Evolutionary conservation across 495 filamentous ascomycete genomes (phyloP).

Genomic region (Penicillium angulare): DNA sequence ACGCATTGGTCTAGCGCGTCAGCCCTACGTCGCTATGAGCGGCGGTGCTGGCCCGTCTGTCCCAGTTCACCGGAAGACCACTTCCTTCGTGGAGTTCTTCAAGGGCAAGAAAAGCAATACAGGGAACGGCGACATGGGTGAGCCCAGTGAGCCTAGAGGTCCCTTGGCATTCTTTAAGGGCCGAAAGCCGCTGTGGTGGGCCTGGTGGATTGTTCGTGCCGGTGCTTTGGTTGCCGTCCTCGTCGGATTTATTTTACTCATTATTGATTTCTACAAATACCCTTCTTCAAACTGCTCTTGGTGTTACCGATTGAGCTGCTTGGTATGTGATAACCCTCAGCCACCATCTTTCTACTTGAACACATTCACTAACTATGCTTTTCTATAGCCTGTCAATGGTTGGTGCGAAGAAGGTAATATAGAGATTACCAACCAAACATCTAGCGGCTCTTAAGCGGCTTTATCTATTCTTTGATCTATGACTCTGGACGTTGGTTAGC

Average conservation of each 20-base stretch:
- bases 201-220: constrained; percentile 87
- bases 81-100: constrained; percentile 36
- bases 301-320: constrained; percentile 92
- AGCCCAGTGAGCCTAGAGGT: constrained; percentile 46
- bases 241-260: constrained; percentile 77
- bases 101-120: constrained; percentile 34
- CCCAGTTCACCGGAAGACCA: constrained; percentile 26
- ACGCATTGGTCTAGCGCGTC: constrained; percentile 64
- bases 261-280: constrained; percentile 87
- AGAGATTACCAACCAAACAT: constrained; percentile 15
- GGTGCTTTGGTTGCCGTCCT: constrained; percentile 75
- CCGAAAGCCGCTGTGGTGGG: constrained; percentile 92
- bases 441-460: background rate
- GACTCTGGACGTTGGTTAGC: background rate
- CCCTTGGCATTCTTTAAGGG: constrained; percentile 87
- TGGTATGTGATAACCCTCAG: constrained; percentile 60
- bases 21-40: constrained; percentile 64
- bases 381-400: constrained; percentile 62
- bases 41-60: constrained; percentile 29
- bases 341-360: constrained; percentile 3
- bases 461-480: background rate
- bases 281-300: constrained; percentile 70
- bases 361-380: constrained; percentile 30
- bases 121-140: constrained; percentile 10
- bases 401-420: constrained; percentile 74